Conservation (phyloP, 108 stramenopile species). For the Skeletonema costatum region DNA sequence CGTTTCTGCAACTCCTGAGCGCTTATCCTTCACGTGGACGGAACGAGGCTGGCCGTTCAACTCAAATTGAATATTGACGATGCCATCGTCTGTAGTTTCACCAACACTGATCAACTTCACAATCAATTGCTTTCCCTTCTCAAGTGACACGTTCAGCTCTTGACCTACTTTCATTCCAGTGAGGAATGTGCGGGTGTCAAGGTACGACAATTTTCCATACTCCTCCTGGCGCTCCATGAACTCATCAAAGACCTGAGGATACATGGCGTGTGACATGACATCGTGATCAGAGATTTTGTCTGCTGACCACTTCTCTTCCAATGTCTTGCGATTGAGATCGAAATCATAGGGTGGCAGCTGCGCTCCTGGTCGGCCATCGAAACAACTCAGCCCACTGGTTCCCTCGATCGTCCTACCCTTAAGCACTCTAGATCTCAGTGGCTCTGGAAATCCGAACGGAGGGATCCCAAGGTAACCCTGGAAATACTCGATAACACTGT, state of each 20-base stretch:
- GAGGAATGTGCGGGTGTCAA: conserved; percentile 94
- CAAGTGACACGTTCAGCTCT: conserved; percentile 76
- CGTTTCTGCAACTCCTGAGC: conserved; percentile 31
- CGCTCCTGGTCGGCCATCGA: conserved; percentile 95
- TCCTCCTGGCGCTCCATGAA: conserved; percentile 67
- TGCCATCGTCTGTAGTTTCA: conserved; percentile 72
- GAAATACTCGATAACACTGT: conserved; percentile 94
- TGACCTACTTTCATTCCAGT: conserved; percentile 92
- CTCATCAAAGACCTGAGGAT: conserved; percentile 92
- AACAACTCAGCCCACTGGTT: conserved; percentile 73
- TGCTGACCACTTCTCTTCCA: conserved; percentile 81
- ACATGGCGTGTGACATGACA: conserved; percentile 91
- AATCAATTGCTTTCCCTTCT: conserved; percentile 84
- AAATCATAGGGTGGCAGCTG: conserved; percentile 88
- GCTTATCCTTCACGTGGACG: conserved; percentile 74
- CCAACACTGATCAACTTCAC: conserved; percentile 76
- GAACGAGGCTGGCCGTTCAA: conserved; percentile 91
- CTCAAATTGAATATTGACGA: conserved; percentile 90
- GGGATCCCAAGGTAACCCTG: conserved; percentile 92
- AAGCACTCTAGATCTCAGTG: conserved; percentile 80
- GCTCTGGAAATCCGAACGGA: conserved; percentile 96
- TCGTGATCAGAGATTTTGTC: conserved; percentile 77
- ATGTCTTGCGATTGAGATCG: conserved; percentile 51
- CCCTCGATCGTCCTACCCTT: conserved; percentile 85
- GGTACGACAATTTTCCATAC: conserved; percentile 76